Percentiles rank a stretch among this genome's conserved stretches.
Evolutionary conservation across 805 yeast species (phyloP).

Genomic region (Yamadazyma kitorensis): DNA sequence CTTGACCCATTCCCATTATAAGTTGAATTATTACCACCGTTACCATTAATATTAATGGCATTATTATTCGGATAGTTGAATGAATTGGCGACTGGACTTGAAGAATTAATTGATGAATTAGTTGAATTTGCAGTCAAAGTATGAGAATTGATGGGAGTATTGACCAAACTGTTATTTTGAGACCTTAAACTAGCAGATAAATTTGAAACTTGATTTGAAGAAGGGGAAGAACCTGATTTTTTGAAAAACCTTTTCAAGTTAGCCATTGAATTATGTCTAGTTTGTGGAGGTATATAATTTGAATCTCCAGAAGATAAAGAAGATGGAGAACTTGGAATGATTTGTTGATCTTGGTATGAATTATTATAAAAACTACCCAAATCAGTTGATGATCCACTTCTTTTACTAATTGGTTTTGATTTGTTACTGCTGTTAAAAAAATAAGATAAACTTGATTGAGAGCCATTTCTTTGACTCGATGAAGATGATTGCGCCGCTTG

Average conservation of each 20-base stretch:
- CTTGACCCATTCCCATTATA: slow-evolving; percentile 2
- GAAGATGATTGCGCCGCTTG: slow-evolving; percentile 34
- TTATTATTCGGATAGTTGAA: too few species aligned
- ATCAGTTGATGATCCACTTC: slow-evolving; percentile 36
- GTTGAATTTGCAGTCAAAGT: slow-evolving; percentile 28
- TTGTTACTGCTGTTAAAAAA: slow-evolving; percentile 45
- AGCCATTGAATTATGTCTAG: slow-evolving; percentile 77
- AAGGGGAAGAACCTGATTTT: slow-evolving; percentile 21
- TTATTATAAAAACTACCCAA: slow-evolving; percentile 42
- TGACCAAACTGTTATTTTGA: slow-evolving; percentile 9
- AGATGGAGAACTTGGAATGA: slow-evolving; percentile 29
- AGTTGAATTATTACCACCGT: slow-evolving; percentile 1
- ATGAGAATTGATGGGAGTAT: slow-evolving; percentile 16
- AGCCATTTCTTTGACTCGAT: slow-evolving; percentile 34
- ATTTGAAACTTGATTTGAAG: slow-evolving; percentile 11
- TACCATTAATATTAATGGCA: background rate
- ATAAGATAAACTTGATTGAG: slow-evolving; percentile 49
- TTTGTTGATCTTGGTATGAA: slow-evolving; percentile 26
- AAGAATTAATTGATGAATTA: slow-evolving; percentile 36
- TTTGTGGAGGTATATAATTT: slow-evolving; percentile 19
- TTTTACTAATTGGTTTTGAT: slow-evolving; percentile 32
- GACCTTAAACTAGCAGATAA: slow-evolving; percentile 25
- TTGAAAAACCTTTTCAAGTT: slow-evolving; percentile 73
- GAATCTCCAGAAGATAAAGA: slow-evolving; percentile 39
- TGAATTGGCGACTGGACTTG: too few species aligned